These are phyloP conservation scores for Dendrobium chrysotoxum DNA, from an alignment of 106 monocot species.

Conservation along the genomic window DNA sequence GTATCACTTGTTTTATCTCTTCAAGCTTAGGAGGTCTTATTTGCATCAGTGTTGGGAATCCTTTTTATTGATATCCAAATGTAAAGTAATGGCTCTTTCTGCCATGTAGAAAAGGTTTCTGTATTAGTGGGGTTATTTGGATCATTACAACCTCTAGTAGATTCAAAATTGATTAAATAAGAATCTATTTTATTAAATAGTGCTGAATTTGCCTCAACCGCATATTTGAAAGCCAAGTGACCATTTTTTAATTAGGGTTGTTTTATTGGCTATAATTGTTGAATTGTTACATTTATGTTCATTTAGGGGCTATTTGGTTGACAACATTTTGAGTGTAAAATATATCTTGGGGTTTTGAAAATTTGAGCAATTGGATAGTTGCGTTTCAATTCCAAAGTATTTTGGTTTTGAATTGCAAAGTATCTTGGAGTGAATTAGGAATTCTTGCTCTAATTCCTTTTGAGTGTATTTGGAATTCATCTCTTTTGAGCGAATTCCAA, in stretches of 20 bases:
- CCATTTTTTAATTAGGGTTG: neutral
- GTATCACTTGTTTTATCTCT: neutral
- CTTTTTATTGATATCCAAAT: neutral
- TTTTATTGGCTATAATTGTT: neutral
- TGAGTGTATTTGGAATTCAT: no score
- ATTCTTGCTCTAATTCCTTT: no score
- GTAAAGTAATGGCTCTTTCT: neutral
- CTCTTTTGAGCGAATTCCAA: no score
- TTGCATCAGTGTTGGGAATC: neutral
- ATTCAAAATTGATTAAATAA: neutral
- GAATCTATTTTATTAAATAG: neutral
- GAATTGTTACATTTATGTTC: neutral
- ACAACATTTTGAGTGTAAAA: no score
- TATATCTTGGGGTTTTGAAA: no score
- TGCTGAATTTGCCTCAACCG: neutral
- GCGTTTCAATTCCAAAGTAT: no score
- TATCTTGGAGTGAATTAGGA: no score
- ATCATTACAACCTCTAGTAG: neutral
- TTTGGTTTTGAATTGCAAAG: no score
- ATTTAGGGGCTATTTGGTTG: neutral
- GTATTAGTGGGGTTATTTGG: neutral
- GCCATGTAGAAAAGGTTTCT: neutral
- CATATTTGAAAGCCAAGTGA: neutral
- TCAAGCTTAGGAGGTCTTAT: neutral
- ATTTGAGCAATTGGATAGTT: no score